phyloP scores from a whole-genome alignment of 345 rosid genomes.

The Erodium maritimum region DNA sequence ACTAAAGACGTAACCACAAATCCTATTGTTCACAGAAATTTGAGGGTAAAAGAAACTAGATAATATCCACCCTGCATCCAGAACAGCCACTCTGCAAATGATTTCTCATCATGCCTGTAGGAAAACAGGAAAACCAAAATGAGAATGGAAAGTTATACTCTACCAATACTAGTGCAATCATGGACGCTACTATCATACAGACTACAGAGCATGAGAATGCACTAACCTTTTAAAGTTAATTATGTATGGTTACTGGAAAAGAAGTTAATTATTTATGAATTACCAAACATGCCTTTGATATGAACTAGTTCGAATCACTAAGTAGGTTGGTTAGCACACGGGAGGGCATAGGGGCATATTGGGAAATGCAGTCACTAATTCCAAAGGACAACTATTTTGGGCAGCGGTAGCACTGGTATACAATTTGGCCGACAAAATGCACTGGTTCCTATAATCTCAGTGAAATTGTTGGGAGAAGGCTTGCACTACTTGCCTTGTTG shows the following conservation, averaged over 20 bases:
- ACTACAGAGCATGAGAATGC: too few relatives aligned
- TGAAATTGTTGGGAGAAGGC: neutral
- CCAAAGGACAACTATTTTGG: too few relatives aligned
- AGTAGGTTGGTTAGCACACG: too few relatives aligned
- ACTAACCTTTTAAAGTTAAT: too few relatives aligned
- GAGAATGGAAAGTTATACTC: neutral
- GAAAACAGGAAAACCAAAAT: neutral
- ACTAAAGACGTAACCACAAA: neutral
- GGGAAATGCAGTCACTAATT: too few relatives aligned
- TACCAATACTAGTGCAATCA: too few relatives aligned
- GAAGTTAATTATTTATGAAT: too few relatives aligned
- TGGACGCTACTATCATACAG: too few relatives aligned
- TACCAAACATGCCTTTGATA: too few relatives aligned
- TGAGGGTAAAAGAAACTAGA: slow-evolving; percentile 16
- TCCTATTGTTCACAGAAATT: slow-evolving; percentile 1
- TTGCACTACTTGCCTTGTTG: slow-evolving; percentile 38
- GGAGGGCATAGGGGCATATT: too few relatives aligned
- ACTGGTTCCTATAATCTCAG: neutral
- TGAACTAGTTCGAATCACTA: too few relatives aligned
- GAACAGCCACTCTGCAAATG: slow-evolving; percentile 23
- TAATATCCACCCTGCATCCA: slow-evolving; percentile 58
- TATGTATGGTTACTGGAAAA: too few relatives aligned
- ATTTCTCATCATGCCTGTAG: slow-evolving; percentile 30
- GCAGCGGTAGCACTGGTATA: neutral
- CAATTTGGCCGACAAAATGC: neutral